Percentiles rank a stretch among this genome's conserved stretches.
phyloP scores from a whole-genome alignment of 1,284 basidiomycete genomes.

The Anthracocystis walkeri region DNA sequence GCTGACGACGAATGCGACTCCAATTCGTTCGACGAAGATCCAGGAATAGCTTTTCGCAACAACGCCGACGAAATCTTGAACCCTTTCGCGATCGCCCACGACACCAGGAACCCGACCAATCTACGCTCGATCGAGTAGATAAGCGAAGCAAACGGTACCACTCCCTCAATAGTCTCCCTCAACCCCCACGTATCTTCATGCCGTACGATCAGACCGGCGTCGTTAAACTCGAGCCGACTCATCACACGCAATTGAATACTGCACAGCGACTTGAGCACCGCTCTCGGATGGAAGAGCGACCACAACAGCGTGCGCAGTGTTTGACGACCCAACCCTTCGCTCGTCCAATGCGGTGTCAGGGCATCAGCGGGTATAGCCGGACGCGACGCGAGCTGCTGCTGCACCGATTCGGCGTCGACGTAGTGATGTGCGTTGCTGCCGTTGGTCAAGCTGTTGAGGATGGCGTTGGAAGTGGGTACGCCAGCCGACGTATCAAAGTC shows the following conservation, averaged over 20 bases:
- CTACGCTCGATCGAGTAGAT: constrained; percentile 63
- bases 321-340: constrained; percentile 59
- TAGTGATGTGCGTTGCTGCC: constrained; percentile 35
- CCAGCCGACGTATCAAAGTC: constrained; percentile 31
- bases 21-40: constrained; percentile 19
- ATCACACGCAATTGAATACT: constrained; percentile 67
- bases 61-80: constrained; percentile 55
- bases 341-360: constrained; percentile 63
- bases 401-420: constrained; percentile 41
- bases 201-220: constrained; percentile 66
- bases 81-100: constrained; percentile 62
- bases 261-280: constrained; percentile 57
- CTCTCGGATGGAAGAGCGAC: constrained; percentile 60
- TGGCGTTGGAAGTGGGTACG: constrained; percentile 7
- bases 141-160: constrained; percentile 63
- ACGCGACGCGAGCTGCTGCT: constrained; percentile 39
- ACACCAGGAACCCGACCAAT: constrained; percentile 60
- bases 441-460: constrained; percentile 25
- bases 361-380: constrained; percentile 63
- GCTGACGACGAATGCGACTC: constrained; percentile 11
- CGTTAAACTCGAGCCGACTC: constrained; percentile 69
- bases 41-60: constrained; percentile 42
- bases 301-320: constrained; percentile 59
- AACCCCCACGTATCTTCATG: constrained; percentile 69
- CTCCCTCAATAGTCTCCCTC: constrained; percentile 67